Evolutionary conservation across 768 basidiomycete genomes (phyloP), one percentile per base, ranked within the genome.

Genomic region (Aureoboletus auriporus): DNA sequence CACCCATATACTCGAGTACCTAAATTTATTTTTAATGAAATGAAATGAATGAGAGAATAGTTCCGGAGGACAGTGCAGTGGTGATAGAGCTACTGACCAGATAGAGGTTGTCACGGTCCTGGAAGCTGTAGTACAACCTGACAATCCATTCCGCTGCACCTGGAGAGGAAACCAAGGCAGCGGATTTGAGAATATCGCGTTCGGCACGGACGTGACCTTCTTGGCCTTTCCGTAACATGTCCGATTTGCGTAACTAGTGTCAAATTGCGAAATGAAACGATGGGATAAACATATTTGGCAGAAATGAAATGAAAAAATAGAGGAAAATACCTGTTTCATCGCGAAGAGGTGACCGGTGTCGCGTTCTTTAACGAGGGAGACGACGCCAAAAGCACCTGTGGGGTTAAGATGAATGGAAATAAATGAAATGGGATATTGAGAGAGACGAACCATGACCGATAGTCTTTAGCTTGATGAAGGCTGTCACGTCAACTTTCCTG

Each of bases 151-250:
- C 86, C 50, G 88, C 85, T 42, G 80, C 78, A 52, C 78, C 77
- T 48, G 86, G 79, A 35, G 88, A 82, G 64, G 78, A 77, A 60
- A 87, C 82, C 56, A 86, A 73, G 11, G 93, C 86, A 6, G 94
- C 94, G 29, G 90, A 89, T 69, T 90, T 92, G 50, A 97, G 80
- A 37, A 98, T 75, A 60, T 98, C 93, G 62, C 93, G 86, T 66
- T 97, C 93, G 36, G 94, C 95, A 44, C 93, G 85, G 63, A 96
- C 89, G 68, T 97, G 95, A 1, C 93, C 95, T 71, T 97, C 95
- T 68, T 97, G 95, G 20, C 93, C 91, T 74, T 93, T 94, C 44
- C 90, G 85, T 62, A 95, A 77, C 92, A 95, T 93, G 68, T 93
- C 91, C 52, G 80, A 80, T 72, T 91, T 92, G 54, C 89, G 82